phyloP scores from a whole-genome alignment of 169 alveolate species.

The Plasmodium sp. region DNA sequence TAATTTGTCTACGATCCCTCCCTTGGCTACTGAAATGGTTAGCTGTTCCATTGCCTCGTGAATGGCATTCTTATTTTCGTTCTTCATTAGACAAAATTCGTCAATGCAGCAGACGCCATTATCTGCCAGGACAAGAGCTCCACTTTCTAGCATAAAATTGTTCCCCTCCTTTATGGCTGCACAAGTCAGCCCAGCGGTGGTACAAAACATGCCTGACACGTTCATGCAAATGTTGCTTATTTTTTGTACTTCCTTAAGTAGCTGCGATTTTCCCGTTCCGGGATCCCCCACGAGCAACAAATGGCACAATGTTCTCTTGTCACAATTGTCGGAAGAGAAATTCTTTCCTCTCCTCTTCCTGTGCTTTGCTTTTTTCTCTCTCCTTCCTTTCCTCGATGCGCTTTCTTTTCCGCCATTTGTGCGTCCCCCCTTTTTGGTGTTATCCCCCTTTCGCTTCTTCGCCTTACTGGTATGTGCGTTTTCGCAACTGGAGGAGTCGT shows the following conservation, averaged over 20 bases:
- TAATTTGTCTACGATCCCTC: slow-evolving; percentile 79
- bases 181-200: slow-evolving; percentile 94
- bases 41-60: slow-evolving; percentile 97
- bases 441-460: neutral
- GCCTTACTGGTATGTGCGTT: neutral
- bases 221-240: slow-evolving; percentile 78
- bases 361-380: neutral
- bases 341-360: neutral
- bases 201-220: slow-evolving; percentile 90
- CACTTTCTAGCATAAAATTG: slow-evolving; percentile 93
- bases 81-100: slow-evolving; percentile 89
- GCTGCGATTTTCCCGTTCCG: slow-evolving; percentile 95
- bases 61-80: slow-evolving; percentile 90
- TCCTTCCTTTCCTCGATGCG: neutral
- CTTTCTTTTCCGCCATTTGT: neutral
- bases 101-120: slow-evolving; percentile 97
- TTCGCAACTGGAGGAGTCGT: neutral
- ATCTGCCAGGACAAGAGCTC: slow-evolving; percentile 95
- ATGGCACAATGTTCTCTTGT: slow-evolving; percentile 86
- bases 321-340: slow-evolving; percentile 19
- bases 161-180: slow-evolving; percentile 91
- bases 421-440: neutral
- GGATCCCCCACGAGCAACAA: slow-evolving; percentile 95
- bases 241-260: slow-evolving; percentile 87
- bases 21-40: slow-evolving; percentile 94